These are phyloP conservation scores for Lodderomyces elongisporus DNA, from an alignment of 1,139 yeast species.

Conservation along the genomic window DNA sequence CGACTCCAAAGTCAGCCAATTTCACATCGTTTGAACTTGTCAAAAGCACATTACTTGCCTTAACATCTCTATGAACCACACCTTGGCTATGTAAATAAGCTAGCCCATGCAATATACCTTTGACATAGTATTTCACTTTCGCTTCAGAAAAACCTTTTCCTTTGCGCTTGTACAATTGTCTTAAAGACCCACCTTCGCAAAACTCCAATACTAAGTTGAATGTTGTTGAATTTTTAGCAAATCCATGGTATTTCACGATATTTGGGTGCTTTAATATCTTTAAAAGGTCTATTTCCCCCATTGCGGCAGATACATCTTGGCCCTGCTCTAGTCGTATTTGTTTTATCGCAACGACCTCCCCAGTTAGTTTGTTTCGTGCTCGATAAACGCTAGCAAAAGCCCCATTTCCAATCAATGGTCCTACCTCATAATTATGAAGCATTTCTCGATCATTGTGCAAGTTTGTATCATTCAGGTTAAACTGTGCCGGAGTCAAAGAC, in stretches of 20 bases:
- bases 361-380: conserved; percentile 63
- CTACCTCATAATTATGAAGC: conserved; percentile 51
- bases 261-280: conserved; percentile 79
- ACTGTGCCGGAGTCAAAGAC: conserved; percentile 52
- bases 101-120: conserved; percentile 72
- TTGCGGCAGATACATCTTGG: conserved; percentile 44
- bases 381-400: conserved; percentile 92
- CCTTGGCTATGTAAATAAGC: conserved; percentile 65
- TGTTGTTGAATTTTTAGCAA: conserved; percentile 62
- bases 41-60: conserved; percentile 70
- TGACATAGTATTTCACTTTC: conserved; percentile 54
- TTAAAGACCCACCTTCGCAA: conserved; percentile 82
- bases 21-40: conserved; percentile 58
- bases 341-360: conserved; percentile 78
- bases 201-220: conserved; percentile 69
- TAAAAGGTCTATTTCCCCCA: conserved; percentile 84
- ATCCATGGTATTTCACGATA: conserved; percentile 87
- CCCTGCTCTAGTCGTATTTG: conserved; percentile 58
- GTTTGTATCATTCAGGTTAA: conserved; percentile 40
- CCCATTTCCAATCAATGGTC: conserved; percentile 85
- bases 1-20: conserved; percentile 78
- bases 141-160: conserved; percentile 57
- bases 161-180: conserved; percentile 56
- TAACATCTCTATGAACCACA: conserved; percentile 73
- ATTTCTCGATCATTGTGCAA: conserved; percentile 34